phyloP scores from a whole-genome alignment of 768 basidiomycete species.

The Postia placenta region DNA sequence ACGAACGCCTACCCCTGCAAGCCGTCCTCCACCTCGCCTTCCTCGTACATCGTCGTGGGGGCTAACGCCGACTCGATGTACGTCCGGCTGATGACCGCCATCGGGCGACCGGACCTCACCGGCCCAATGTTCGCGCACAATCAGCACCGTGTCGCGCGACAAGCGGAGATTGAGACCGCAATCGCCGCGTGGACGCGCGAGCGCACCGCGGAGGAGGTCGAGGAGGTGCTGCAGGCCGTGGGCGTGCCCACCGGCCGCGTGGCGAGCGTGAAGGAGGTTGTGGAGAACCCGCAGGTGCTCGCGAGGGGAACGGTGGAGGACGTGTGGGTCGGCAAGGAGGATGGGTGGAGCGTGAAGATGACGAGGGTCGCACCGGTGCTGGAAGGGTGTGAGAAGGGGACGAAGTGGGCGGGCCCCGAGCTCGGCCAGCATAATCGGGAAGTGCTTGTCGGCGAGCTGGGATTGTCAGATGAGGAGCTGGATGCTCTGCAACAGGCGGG shows the following conservation, averaged over 20 bases:
- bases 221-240: constrained; percentile 39
- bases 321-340: constrained; percentile 41
- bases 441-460: constrained; percentile 24
- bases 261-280: constrained; percentile 54
- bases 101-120: constrained; percentile 53
- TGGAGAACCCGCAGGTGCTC: constrained; percentile 49
- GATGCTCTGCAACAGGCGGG: constrained; percentile 16
- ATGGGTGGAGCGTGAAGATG: constrained; percentile 64
- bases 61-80: constrained; percentile 71
- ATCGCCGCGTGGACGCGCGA: constrained; percentile 54
- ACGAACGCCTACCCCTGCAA: constrained; percentile 70
- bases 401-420: constrained; percentile 65
- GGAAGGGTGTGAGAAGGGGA: constrained; percentile 50
- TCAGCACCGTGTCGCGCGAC: constrained; percentile 35
- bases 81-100: constrained; percentile 55
- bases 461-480: constrained; percentile 21
- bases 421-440: constrained; percentile 42
- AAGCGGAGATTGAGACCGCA: constrained; percentile 51
- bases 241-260: constrained; percentile 64
- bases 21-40: constrained; percentile 36
- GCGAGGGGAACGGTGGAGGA: constrained; percentile 54
- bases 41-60: constrained; percentile 62
- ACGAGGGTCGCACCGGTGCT: constrained; percentile 56
- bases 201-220: constrained; percentile 48
- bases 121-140: constrained; percentile 45